These are phyloP conservation scores for Debaryomyces sp. DNA, from an alignment of 1,139 yeast species.

Conservation along the genomic window DNA sequence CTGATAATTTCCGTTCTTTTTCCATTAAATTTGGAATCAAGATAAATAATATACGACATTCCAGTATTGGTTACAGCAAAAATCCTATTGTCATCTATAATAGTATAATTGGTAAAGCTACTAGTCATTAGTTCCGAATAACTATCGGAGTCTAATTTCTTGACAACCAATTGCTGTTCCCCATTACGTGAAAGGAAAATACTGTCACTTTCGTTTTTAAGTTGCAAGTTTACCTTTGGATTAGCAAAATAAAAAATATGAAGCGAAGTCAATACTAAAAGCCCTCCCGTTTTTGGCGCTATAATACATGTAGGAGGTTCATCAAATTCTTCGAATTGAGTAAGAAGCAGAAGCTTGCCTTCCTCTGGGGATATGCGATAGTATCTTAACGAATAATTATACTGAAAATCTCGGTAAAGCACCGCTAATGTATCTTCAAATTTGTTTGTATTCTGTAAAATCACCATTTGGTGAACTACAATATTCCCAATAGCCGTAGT, in stretches of 20 bases:
- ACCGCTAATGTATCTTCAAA: slow-evolving; percentile 24
- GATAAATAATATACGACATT: slow-evolving; percentile 28
- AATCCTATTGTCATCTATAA: slow-evolving; percentile 31
- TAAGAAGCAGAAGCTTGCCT: slow-evolving; percentile 15
- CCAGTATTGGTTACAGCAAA: slow-evolving; percentile 37
- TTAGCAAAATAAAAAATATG: slow-evolving; percentile 37
- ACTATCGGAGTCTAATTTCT: slow-evolving; percentile 10
- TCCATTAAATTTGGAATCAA: slow-evolving; percentile 17
- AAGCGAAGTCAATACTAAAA: slow-evolving; percentile 31
- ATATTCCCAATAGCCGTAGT: slow-evolving; percentile 32
- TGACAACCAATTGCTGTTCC: slow-evolving; percentile 16
- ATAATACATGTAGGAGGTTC: slow-evolving; percentile 35
- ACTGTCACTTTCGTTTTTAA: slow-evolving; percentile 13
- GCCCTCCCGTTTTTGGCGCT: slow-evolving; percentile 30
- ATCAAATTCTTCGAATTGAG: slow-evolving; percentile 39
- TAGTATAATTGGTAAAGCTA: slow-evolving; percentile 11
- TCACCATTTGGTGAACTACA: slow-evolving; percentile 27
- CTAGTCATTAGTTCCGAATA: neutral
- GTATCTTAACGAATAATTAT: slow-evolving; percentile 34
- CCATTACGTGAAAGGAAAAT: slow-evolving; percentile 14
- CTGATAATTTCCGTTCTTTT: slow-evolving; percentile 15
- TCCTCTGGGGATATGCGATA: slow-evolving; percentile 20
- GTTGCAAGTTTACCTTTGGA: slow-evolving; percentile 16
- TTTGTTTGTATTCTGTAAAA: slow-evolving; percentile 8
- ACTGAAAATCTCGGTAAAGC: slow-evolving; percentile 40